Percentiles rank a stretch among this genome's conserved stretches.
Evolutionary conservation across 192 early-diverging fungal genomes (phyloP).

Genomic region (Backusella australiensis): DNA sequence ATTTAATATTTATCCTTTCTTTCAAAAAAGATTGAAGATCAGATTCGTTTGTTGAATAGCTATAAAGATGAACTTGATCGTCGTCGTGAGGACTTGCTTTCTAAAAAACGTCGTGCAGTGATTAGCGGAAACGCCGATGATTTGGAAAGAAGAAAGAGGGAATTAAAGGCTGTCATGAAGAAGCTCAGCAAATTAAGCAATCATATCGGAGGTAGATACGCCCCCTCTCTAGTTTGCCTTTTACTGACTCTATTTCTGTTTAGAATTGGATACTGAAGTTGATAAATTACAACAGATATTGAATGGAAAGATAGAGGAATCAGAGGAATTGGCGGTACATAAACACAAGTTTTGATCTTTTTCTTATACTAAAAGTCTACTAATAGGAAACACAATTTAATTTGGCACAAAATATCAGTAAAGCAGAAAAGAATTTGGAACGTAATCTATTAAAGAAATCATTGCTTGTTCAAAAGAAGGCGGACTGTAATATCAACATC

Average conservation of each 20-base stretch:
- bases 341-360: not conserved
- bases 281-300: slow-evolving; percentile 8
- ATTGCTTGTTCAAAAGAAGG: slow-evolving; percentile 80
- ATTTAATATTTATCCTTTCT: not conserved
- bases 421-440: slow-evolving; percentile 63
- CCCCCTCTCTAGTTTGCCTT: not conserved
- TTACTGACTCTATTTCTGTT: not conserved
- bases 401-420: slow-evolving; percentile 23
- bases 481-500: slow-evolving; percentile 81
- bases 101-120: slow-evolving; percentile 53
- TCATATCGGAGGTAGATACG: slow-evolving; percentile 32
- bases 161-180: slow-evolving; percentile 18
- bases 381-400: slow-evolving; percentile 1
- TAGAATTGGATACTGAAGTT: slow-evolving; percentile 28
- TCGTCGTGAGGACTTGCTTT: slow-evolving; percentile 63
- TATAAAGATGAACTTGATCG: slow-evolving; percentile 67
- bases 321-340: slow-evolving; percentile 15
- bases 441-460: slow-evolving; percentile 71
- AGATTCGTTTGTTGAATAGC: slow-evolving; percentile 70
- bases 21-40: slow-evolving; percentile 59
- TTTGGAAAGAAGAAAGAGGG: slow-evolving; percentile 30
- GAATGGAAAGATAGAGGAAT: not conserved
- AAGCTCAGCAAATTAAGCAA: slow-evolving; percentile 37
- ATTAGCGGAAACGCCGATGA: slow-evolving; percentile 47
- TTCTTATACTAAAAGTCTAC: no score